Base-by-base conservation (phyloP, 768 basidiomycete species). In the Mycena venus region DNA sequence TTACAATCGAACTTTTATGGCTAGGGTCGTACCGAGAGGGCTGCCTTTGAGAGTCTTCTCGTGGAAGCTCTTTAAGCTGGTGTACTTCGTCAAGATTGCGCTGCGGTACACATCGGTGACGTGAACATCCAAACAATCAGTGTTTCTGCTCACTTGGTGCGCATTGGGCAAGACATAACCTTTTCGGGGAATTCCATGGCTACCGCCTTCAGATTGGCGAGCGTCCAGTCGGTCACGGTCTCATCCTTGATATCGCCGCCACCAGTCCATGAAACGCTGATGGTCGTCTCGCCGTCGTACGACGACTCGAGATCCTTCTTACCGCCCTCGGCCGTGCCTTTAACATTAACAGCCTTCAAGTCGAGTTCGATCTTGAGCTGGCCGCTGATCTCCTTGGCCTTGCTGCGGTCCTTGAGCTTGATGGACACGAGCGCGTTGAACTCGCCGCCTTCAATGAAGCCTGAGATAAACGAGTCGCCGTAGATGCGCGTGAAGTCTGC, bases 61-160 rank as follows among this genome's bases (percentile, higher is more conserved):
- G 49, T 49, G 29, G 59, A 70, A 70, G 21, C 60, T 60, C 49
- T 63, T 70, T 60, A 70, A 61, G 27, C 47, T 44, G 12, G 69
- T 70, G 69, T 70, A 70, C 34, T 70, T 70, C 1, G 69, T 70
- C 32, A 70, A n/a, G 25, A 70, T 62, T 19, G 69, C 60, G 36
- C 69, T 70, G 11, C 25, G 36, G 14, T 29, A 17, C n/a, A 51
- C 49, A 51, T 51, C 49, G 8, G 49, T 51, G 49, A 51, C 3
- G 49, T 27, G 23, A 51, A 3, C 23, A 23, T 51, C 8, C 23
- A 51, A 51, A 51, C 2, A 51, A 51, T 27, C 8, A 3, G 49
- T 2, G 49, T 51, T n/a, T 51, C 49, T 8, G 49, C n/a, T 51
- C 49, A 49, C 40, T 44, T 62, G 21, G 44, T 69, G 4, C 56